Conservation (phyloP, 495 filamentous ascomycete species). For the Aspergillus cavernicola region DNA sequence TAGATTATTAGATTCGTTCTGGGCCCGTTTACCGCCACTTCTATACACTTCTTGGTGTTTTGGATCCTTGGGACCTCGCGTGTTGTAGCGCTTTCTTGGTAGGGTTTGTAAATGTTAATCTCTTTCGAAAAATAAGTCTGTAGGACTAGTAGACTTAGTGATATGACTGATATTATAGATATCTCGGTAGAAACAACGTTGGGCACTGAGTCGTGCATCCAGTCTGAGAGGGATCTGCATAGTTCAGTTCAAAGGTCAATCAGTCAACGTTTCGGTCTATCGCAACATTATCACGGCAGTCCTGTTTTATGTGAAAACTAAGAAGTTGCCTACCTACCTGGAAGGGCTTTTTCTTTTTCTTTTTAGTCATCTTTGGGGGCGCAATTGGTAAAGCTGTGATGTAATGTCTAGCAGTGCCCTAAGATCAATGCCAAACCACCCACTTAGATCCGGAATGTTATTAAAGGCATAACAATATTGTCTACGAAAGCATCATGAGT, state of each 20-base stretch:
- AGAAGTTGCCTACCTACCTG: not conserved
- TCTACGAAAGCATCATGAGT: not conserved
- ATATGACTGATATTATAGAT: not conserved
- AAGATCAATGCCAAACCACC: not conserved
- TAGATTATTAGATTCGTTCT: not conserved
- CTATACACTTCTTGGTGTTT: not conserved
- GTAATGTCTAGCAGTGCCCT: not conserved
- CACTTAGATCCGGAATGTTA: not conserved
- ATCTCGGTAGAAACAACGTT: not conserved
- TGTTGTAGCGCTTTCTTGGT: not conserved
- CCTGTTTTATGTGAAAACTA: not conserved
- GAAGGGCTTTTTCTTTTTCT: not conserved
- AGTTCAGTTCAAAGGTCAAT: not conserved
- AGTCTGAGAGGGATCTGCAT: conserved; percentile 4
- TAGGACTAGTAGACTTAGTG: not conserved
- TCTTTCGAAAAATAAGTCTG: no score
- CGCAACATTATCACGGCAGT: not conserved
- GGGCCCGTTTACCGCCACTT: not conserved
- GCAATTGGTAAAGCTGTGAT: not conserved
- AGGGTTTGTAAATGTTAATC: not conserved
- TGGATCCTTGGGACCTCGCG: not conserved
- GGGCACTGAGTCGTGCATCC: conserved; percentile 3
- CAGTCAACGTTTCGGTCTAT: not conserved
- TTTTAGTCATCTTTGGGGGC: not conserved
- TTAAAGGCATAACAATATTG: not conserved